Percentiles rank a stretch among this genome's conserved stretches.
Conservation (phyloP, 1,284 basidiomycete species). For the Austroboletus novae-zelandiae region DNA sequence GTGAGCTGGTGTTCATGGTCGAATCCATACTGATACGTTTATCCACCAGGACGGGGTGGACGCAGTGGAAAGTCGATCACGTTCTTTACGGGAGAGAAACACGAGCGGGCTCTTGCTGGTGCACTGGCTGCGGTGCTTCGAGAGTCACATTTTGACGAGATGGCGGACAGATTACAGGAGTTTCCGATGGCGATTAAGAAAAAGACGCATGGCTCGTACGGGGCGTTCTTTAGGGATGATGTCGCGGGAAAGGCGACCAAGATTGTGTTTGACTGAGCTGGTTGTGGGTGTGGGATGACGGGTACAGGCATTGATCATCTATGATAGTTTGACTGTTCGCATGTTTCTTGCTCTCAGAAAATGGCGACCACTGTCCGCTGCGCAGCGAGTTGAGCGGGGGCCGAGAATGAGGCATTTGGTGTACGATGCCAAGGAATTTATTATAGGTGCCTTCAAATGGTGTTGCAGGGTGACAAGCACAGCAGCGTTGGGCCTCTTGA, state of each 20-base stretch:
- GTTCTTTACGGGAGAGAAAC: constrained; percentile 91
- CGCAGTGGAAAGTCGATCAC: constrained; percentile 91
- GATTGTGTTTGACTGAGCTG: constrained; percentile 68
- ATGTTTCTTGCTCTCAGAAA: neutral
- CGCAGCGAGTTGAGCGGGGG: too few relatives aligned
- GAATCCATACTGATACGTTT: neutral
- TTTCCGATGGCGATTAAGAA: constrained; percentile 99
- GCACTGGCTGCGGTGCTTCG: constrained; percentile 91
- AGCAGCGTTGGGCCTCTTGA: neutral
- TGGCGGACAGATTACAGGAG: constrained; percentile 65
- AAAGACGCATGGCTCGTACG: constrained; percentile 83
- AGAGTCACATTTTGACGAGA: constrained; percentile 82
- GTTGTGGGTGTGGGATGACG: constrained; percentile 4
- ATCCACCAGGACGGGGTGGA: constrained; percentile 77
- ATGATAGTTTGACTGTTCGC: constrained; percentile 4
- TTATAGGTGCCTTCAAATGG: neutral
- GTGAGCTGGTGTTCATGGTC: constrained; percentile 37
- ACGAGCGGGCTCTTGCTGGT: constrained; percentile 87
- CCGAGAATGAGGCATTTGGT: too few relatives aligned
- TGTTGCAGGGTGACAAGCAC: constrained; percentile 5
- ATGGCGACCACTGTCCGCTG: neutral
- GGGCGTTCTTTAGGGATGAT: constrained; percentile 84
- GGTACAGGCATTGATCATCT: constrained; percentile 1
- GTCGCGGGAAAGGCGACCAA: constrained; percentile 80
- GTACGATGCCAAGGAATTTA: neutral